Base-by-base conservation (phyloP, 257 asterid species). In the Forsythia suspensa region DNA sequence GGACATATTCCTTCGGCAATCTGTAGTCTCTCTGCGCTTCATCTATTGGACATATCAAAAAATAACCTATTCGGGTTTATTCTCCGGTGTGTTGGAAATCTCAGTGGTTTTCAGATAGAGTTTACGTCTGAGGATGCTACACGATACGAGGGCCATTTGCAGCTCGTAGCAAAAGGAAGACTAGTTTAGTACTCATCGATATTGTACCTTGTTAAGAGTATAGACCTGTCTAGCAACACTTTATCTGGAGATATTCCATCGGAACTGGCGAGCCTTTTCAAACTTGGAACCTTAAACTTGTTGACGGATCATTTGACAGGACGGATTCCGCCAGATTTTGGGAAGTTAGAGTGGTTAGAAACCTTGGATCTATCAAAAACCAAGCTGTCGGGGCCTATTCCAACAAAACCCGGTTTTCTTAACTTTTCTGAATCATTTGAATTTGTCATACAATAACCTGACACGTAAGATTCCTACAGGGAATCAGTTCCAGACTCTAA, bases 251-350 rank as follows among this genome's bases (percentile, higher is more conserved):
- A 78, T 38, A 80, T 86, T n/a, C 89, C 89, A 8, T 34, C 36
- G 4, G 83, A 48, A 5, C 42, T 86, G 34, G 79, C 82, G 3
- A 24, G 10, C 43, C 80, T 86, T 2, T 16, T 72, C 72, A 75
- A 70, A 78, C 20, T 86, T 73, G 80, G 79, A 16, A 85, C 83
- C 29, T 65, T 85, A 75, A 83, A 83, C 67, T 78, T 86, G 67
- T 86, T 84, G 44, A 80, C 16, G 81, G 83, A 86, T 77, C 80
- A 78, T 52, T 77, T 83, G 71, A 80, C 76, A 21, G 89, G 87
- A 55, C 52, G 15, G 39, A 82, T 82, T 36, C 87, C 87, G 7
- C 5, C 51, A n/a, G 42, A 65, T 51, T 82, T 82, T 5, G 75
- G 74, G 9, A 82, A 71, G 1, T 71, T 85, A 36, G 4, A 73